Conservation (phyloP, 768 basidiomycete species). For the Serpula lacrymans region DNA sequence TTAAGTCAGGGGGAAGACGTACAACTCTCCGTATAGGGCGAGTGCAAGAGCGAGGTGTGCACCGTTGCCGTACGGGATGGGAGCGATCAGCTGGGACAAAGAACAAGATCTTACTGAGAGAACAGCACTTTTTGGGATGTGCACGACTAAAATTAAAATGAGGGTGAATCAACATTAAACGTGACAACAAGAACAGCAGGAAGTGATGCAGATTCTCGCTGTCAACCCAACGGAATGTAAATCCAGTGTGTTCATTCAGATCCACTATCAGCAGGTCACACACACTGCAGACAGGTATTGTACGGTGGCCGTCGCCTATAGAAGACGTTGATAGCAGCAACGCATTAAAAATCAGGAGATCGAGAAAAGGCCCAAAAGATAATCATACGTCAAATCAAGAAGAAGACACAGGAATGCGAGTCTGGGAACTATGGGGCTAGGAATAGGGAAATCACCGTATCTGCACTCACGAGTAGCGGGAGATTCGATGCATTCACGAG, state of each 20-base stretch:
- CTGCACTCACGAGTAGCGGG: constrained; percentile 24
- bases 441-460: too few relatives aligned
- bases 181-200: constrained; percentile 1
- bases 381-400: too few relatives aligned
- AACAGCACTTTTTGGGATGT: constrained; percentile 59
- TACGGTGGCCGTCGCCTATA: too few relatives aligned
- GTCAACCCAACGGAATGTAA: neutral
- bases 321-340: neutral
- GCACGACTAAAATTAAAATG: constrained; percentile 45
- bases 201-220: neutral
- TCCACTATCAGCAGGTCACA: neutral
- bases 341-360: constrained; percentile 4
- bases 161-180: constrained; percentile 6
- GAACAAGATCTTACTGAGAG: constrained; percentile 59
- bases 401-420: too few relatives aligned
- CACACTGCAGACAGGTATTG: too few relatives aligned
- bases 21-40: constrained; percentile 67
- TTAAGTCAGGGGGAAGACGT: constrained; percentile 24
- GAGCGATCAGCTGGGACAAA: constrained; percentile 40
- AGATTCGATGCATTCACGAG: constrained; percentile 20
- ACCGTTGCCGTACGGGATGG: constrained; percentile 49
- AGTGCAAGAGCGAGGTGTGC: constrained; percentile 61
- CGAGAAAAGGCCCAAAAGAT: neutral
- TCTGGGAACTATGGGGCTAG: neutral
- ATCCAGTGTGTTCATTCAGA: neutral